A percentile compares a stretch with the other conserved stretches of the same genome.
phyloP scores from a whole-genome alignment of 1,139 yeast species.

The Kluyveromyces marxianus region DNA sequence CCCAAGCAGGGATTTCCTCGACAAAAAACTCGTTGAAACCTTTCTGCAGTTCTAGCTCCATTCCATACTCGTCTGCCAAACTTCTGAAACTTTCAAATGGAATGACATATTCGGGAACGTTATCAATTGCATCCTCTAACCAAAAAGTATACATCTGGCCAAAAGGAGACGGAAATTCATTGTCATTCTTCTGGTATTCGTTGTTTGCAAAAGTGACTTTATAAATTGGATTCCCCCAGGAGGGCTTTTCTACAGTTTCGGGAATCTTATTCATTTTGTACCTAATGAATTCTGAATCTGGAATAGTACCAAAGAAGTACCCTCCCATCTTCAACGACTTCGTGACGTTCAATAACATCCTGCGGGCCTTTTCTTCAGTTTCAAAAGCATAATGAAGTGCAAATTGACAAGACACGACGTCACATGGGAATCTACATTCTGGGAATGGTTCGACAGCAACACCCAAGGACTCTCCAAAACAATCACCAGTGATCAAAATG shows the following conservation, averaged over 20 bases:
- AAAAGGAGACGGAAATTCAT: slow-evolving; percentile 63
- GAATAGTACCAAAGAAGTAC: slow-evolving; percentile 84
- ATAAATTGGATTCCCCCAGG: slow-evolving; percentile 82
- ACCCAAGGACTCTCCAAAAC: slow-evolving; percentile 65
- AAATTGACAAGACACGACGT: slow-evolving; percentile 82
- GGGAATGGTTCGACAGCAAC: slow-evolving; percentile 63
- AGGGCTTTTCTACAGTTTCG: slow-evolving; percentile 42
- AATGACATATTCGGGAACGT: slow-evolving; percentile 96
- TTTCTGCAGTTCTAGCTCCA: slow-evolving; percentile 64
- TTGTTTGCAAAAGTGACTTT: slow-evolving; percentile 68
- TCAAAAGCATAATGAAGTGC: slow-evolving; percentile 93
- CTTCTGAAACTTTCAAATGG: slow-evolving; percentile 85
- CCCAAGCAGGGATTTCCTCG: slow-evolving; percentile 66
- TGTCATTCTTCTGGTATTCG: slow-evolving; percentile 56
- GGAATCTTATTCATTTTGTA: slow-evolving; percentile 48
- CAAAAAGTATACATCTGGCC: slow-evolving; percentile 81
- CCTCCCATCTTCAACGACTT: slow-evolving; percentile 77
- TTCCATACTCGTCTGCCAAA: slow-evolving; percentile 75
- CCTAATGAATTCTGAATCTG: slow-evolving; percentile 78
- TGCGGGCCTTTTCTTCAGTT: slow-evolving; percentile 69
- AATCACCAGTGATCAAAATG: slow-evolving; percentile 86
- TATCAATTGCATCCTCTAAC: slow-evolving; percentile 87
- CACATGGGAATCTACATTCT: slow-evolving; percentile 73
- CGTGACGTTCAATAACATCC: slow-evolving; percentile 66
- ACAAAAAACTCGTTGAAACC: slow-evolving; percentile 79